Conservation (phyloP, 2,329 filamentous ascomycete species). For the Claviceps sp. region DNA sequence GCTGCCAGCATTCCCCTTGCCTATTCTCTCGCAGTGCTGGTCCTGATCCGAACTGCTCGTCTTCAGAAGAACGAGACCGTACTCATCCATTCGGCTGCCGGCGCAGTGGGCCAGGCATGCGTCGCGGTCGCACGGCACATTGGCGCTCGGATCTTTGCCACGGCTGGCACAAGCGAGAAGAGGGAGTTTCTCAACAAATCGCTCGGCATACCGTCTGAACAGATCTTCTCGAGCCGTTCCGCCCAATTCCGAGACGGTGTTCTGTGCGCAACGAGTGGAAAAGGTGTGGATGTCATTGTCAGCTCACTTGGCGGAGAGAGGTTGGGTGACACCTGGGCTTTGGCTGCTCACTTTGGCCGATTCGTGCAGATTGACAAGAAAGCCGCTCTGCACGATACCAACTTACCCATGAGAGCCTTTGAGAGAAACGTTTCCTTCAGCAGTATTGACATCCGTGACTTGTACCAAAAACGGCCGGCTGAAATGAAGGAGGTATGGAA, state of each 20-base stretch:
- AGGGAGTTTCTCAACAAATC: constrained; percentile 12
- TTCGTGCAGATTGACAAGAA: constrained; percentile 25
- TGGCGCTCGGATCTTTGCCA: constrained; percentile 15
- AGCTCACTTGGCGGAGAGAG: constrained; percentile 6
- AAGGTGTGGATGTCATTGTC: constrained; percentile 9
- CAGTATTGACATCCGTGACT: constrained; percentile 23
- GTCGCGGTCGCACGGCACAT: constrained; percentile 6
- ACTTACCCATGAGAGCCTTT: constrained; percentile 22
- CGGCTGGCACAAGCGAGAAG: constrained; percentile 16
- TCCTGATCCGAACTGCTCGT: constrained; percentile 8
- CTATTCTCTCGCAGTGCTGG: constrained; percentile 5
- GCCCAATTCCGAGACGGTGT: constrained; percentile 13
- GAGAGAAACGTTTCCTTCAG: constrained; percentile 25
- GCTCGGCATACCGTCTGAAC: constrained; percentile 13
- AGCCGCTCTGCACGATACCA: constrained; percentile 21
- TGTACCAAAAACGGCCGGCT: constrained; percentile 7
- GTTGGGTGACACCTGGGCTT: constrained; percentile 14
- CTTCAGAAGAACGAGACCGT: constrained; percentile 20
- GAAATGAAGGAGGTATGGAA: constrained; percentile 4
- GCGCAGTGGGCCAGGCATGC: constrained; percentile 10
- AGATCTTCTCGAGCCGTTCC: constrained; percentile 16
- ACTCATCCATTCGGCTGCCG: constrained; percentile 17
- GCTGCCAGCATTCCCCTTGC: constrained; percentile 14
- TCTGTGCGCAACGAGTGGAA: constrained; percentile 6
- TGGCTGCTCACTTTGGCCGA: constrained; percentile 16